Evolutionary conservation across 306 rosid genomes (phyloP), one percentile per base, ranked within the genome.

Genomic region (Acmispon strigosus): DNA sequence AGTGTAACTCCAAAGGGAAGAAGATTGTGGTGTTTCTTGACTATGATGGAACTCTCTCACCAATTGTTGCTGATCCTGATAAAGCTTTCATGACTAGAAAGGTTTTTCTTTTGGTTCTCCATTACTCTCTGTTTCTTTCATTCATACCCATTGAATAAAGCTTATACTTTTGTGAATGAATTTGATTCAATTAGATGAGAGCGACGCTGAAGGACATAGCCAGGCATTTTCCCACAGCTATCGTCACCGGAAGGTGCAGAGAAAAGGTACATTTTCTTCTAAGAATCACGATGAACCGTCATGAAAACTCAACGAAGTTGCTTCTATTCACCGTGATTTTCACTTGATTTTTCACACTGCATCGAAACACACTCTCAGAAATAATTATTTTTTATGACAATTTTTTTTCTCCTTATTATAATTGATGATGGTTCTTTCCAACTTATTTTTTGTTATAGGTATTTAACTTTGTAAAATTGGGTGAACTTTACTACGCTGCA

Each of bases 21-120:
- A 81, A 89, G 59, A 80, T 90, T n/a, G 89, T 89, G 13, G 59
- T 88, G 80, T 94, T 94, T 78, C 87, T 94, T 22, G 98, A 94
- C 81, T 94, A 94, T 2, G 98, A 94, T 74, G 98, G 98, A 13
- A 94, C 98, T 43, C 98, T 94, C 13, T 88, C 98, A 7, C 98
- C 92, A 0, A 94, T 94, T 54, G 98, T 94, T 24, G 65, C 88
- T 47, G 89, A 94, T 75, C 98, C 98, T 2, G 98, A 94, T 72
- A 75, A 71, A 76, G 98, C 98, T 48, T 87, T 86, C 85, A 94
- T 94, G 96, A 80, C 92, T 29, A 77, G 62, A 62, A 86, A 90
- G 98, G 98, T 94, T 70, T 60, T 24, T 2, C 7, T 12, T 18
- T 29, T 59, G 49, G 0, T 27, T 34, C 8, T 42, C 34, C 1